Evolutionary conservation across 331 rosid genomes (phyloP), one percentile per base, ranked within the genome.

Genomic region (Malus hybrid): DNA sequence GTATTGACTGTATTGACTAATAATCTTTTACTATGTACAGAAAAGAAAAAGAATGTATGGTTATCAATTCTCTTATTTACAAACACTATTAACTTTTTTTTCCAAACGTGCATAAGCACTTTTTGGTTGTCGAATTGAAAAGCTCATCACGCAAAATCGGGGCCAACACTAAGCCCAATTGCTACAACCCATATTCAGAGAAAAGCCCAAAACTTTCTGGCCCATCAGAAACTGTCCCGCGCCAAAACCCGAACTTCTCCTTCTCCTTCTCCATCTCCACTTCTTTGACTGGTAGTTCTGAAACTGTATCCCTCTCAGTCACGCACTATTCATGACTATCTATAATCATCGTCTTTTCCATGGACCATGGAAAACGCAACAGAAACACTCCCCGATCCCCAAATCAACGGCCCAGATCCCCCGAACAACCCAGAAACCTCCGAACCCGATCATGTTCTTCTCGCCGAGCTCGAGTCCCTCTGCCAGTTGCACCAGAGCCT

Each of bases 221-320:
- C 46, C 48, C 48, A 33, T 1, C 26, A 18, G 8, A 9, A 13
- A 9, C 2, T 34, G 7, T 63, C 68, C 20, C 34, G 64, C 77
- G 77, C 77, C 70, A 63, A 63, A 60, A 26, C 33, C 16, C 13
- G 12, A 20, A 13, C 66, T 44, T 32, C 12, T 34, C 24, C 66
- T 44, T 32, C 12, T 34, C 24, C 29, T 32, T 39, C 7, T 29
- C 7, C 26, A 20, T 57, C 77, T 30, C 50, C 6, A 13, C 36
- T 29, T 32, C 26, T 52, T 88, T 88, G 93, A 91, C 92, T 67
- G 88, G 85, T 88, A 81, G 96, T 16, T 91, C 61, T 63, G 82
- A 66, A 80, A 50, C 44, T n/a, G 56, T 18, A 19, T 5, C 30
- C 19, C 70, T 39, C 72, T 77, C 66, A 28, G 12, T 46, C 65